Base-by-base conservation (phyloP, 2,329 filamentous ascomycete species). In the Calycina herbarum region DNA sequence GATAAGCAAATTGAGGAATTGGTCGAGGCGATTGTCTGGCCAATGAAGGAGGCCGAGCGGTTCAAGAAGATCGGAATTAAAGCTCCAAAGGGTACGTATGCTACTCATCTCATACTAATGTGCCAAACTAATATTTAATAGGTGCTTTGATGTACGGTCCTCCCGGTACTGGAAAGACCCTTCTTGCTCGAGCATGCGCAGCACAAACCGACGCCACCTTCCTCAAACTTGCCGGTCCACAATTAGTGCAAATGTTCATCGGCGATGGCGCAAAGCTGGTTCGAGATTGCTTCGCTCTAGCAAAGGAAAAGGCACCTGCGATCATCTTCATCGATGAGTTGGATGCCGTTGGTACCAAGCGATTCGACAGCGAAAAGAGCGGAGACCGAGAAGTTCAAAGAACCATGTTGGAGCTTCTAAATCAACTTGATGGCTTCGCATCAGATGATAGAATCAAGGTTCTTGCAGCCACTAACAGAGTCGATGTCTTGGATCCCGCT, bases 41-140 rank as follows among this genome's bases (percentile, higher is more conserved):
- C 95, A 1, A 99, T 99, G 95, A 98, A 98, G 86, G 94, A 99
- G 81, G 94, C 95, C 1, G 96, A 99, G 74, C 88, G 94, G 24
- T 99, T 99, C 83, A 98, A 97, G 86, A 98, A 97, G 86, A 97
- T 99, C 75, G 95, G 95, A 73, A 99, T 99, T 84, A 99, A 99
- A 83, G 94, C 95, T 51, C 95, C 95, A 15, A 99, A 99, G 82
- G 95, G 95, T 97, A 86, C 68, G 81, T 73, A 64, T 42, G 61
- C 35, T 24, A 24, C n/a, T n/a, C 45, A 51, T 24, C 7, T 2
- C 17, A 27, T 24, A 35, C 42, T 27, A 6, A 33, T 33, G 5
- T 6, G n/a, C 8, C 54, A 61, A 24, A 38, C 40, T 70, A n/a
- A 67, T 57, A 63, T n/a, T 61, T 33, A 48, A 54, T 42, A 96